These are phyloP conservation scores for Pyrenopolyporus hunteri DNA, from an alignment of 495 filamentous ascomycete species.

Conservation along the genomic window DNA sequence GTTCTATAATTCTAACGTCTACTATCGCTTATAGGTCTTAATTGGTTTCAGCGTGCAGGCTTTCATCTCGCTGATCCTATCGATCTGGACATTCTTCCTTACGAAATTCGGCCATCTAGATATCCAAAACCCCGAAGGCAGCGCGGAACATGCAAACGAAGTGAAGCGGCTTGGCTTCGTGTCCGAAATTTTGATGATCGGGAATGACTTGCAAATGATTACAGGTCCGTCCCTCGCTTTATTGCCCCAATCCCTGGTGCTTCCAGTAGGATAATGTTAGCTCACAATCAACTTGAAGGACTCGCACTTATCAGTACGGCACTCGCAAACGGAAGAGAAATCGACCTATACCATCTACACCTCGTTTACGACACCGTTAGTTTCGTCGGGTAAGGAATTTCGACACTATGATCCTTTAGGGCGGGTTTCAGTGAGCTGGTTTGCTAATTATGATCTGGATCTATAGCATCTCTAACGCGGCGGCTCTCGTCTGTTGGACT, in stretches of 20 bases:
- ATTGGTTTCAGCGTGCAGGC: constrained; percentile 45
- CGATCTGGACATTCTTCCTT: constrained; percentile 51
- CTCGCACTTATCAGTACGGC: constrained; percentile 41
- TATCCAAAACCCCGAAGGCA: constrained; percentile 40
- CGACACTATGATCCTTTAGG: not conserved
- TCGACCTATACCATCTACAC: constrained; percentile 47
- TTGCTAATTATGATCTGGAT: not conserved
- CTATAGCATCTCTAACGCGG: constrained; percentile 43
- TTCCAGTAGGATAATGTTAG: not conserved
- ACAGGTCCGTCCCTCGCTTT: constrained; percentile 16
- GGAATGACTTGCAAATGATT: constrained; percentile 46
- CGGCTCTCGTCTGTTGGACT: constrained; percentile 46
- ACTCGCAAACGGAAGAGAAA: constrained; percentile 28
- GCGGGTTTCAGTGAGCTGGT: not conserved
- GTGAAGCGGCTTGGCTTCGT: constrained; percentile 45
- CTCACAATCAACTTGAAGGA: constrained; percentile 14
- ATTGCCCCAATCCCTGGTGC: not conserved
- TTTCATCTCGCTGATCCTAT: constrained; percentile 41
- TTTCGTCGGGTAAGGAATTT: constrained; percentile 42
- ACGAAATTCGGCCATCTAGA: constrained; percentile 48
- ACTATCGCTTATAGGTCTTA: constrained; percentile 33
- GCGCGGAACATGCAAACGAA: constrained; percentile 36
- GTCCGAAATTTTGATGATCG: constrained; percentile 46
- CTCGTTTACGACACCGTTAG: constrained; percentile 47
- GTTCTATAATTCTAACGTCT: constrained; percentile 10